phyloP scores from a whole-genome alignment of 2,329 filamentous ascomycete genomes.

The Coleophoma cylindrospora region DNA sequence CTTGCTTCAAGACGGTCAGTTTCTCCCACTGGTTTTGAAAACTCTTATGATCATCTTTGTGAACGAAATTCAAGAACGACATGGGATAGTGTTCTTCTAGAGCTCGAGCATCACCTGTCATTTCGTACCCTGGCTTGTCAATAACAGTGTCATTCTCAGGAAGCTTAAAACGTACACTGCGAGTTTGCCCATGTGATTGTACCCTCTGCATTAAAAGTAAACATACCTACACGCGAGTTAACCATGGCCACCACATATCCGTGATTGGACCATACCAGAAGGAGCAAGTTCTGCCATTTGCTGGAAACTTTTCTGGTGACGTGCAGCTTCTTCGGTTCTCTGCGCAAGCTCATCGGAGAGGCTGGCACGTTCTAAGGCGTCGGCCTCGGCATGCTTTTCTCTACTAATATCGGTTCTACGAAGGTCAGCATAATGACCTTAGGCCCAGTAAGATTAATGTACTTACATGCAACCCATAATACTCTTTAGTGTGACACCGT shows the following conservation, averaged over 20 bases:
- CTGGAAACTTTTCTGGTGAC: not conserved
- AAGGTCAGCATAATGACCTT: too few species aligned
- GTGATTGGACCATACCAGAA: too few species aligned
- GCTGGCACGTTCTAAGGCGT: too few species aligned
- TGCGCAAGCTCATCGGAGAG: not conserved
- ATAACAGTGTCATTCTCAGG: too few species aligned
- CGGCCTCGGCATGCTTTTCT: too few species aligned
- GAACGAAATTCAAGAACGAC: conserved; percentile 66
- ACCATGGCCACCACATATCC: too few species aligned
- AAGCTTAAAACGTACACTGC: conserved; percentile 3
- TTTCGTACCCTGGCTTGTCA: conserved; percentile 43
- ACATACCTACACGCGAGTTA: not conserved
- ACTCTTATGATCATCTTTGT: conserved; percentile 54
- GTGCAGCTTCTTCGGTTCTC: not conserved
- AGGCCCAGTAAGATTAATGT: too few species aligned
- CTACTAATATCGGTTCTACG: too few species aligned
- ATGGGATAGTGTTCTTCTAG: conserved; percentile 45
- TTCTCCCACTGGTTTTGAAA: conserved; percentile 57
- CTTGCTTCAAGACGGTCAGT: conserved; percentile 58
- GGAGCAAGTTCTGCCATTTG: not conserved
- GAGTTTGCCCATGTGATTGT: conserved; percentile 19
- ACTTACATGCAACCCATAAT: too few species aligned
- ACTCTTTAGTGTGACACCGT: too few species aligned
- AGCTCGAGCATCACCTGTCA: conserved; percentile 59
- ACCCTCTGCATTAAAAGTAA: conserved; percentile 14